Evolutionary conservation across 2,329 filamentous ascomycete genomes (phyloP).

Genomic region (Teratosphaeria nubilosa): DNA sequence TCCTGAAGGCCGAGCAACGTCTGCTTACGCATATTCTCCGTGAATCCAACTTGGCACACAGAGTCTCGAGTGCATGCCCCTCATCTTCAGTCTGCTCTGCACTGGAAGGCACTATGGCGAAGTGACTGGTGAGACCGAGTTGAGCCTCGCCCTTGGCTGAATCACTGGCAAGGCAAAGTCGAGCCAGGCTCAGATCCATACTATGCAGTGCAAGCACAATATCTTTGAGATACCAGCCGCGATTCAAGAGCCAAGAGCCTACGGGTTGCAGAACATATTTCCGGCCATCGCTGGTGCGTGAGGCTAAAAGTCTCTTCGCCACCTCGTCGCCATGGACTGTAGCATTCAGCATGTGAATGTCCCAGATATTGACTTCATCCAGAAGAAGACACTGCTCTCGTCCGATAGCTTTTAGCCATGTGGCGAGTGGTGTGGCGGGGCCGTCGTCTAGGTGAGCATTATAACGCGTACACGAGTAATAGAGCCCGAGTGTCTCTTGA

Average conservation of each 20-base stretch:
- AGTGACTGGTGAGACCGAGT: conserved; percentile 1
- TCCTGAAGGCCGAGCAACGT: neutral
- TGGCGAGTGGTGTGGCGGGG: conserved; percentile 12
- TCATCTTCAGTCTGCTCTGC: neutral
- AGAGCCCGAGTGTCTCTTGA: conserved; percentile 13
- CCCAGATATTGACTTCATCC: conserved; percentile 14
- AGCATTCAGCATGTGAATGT: conserved; percentile 17
- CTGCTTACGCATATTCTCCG: neutral
- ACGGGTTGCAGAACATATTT: conserved; percentile 9
- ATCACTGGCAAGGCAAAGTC: conserved; percentile 4
- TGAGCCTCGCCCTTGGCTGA: neutral
- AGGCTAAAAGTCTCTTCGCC: conserved; percentile 1
- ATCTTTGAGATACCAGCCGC: conserved; percentile 12
- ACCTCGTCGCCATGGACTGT: conserved; percentile 12
- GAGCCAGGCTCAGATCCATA: conserved; percentile 8
- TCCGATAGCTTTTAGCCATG: conserved; percentile 12
- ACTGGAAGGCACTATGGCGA: conserved; percentile 2
- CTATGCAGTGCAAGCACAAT: conserved; percentile 9
- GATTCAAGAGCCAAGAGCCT: conserved; percentile 8
- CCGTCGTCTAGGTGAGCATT: conserved; percentile 21
- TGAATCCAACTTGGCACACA: neutral
- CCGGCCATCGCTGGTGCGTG: neutral
- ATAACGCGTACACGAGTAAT: conserved; percentile 12
- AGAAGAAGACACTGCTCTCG: conserved; percentile 8
- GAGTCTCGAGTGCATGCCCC: neutral